phyloP scores from a whole-genome alignment of 768 basidiomycete genomes.

The Fomitopsis serialis region DNA sequence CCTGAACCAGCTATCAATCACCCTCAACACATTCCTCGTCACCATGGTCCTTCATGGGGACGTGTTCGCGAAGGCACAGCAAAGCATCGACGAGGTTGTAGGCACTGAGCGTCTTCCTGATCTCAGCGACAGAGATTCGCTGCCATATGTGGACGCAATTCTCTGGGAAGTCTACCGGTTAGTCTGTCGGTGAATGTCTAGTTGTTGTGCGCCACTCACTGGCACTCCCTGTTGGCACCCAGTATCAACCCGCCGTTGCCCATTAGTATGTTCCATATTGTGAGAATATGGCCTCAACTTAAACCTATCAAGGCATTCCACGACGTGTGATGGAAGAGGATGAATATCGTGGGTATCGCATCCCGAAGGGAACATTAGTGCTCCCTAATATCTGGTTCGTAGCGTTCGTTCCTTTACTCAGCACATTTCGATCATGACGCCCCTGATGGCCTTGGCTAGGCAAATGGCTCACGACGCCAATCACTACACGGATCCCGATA shows the following conservation, averaged over 20 bases:
- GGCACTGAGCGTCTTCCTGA: slow-evolving; percentile 34
- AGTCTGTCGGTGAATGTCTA: not conserved
- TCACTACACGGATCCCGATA: not conserved
- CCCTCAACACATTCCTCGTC: slow-evolving; percentile 34
- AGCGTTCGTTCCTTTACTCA: no score
- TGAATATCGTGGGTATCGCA: slow-evolving; percentile 4
- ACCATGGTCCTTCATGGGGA: slow-evolving; percentile 35
- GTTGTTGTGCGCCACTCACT: not conserved
- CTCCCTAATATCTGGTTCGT: slow-evolving; percentile 8
- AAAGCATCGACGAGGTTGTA: slow-evolving; percentile 36
- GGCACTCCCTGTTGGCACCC: not conserved
- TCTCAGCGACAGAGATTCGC: slow-evolving; percentile 30
- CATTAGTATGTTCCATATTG: slow-evolving; percentile 4
- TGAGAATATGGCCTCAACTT: not conserved
- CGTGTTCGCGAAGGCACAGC: slow-evolving; percentile 32
- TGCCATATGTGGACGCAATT: slow-evolving; percentile 38
- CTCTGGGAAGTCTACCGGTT: slow-evolving; percentile 29
- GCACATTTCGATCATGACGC: not conserved
- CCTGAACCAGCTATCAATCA: slow-evolving; percentile 22
- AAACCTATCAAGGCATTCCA: not conserved
- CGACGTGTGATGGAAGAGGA: slow-evolving; percentile 1
- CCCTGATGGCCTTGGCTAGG: not conserved
- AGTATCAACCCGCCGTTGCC: slow-evolving; percentile 15
- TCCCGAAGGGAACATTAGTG: slow-evolving; percentile 3
- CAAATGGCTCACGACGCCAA: not conserved